These are phyloP conservation scores for Parmelia sp. DNA, from an alignment of 495 filamentous ascomycete genomes.

Conservation along the genomic window DNA sequence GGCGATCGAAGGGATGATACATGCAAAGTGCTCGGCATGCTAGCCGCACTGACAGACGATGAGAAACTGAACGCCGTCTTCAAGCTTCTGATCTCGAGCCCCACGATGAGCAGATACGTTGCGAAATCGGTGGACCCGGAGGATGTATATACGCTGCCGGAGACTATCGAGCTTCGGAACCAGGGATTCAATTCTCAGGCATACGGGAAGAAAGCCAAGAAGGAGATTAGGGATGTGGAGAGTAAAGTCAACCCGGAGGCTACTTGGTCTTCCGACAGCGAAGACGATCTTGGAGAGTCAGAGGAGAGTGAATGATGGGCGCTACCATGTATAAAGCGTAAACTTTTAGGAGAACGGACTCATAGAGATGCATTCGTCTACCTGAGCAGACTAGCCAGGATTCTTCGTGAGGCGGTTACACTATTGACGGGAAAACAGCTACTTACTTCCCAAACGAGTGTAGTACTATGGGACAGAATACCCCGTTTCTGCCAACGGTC, in stretches of 20 bases:
- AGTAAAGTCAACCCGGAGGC: not conserved
- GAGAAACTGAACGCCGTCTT: not conserved
- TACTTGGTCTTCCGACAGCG: not conserved
- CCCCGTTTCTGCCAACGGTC: no score
- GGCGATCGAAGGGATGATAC: constrained; percentile 5
- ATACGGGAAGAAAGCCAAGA: not conserved
- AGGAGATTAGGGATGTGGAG: not conserved
- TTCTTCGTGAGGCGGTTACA: no score
- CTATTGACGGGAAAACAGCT: no score
- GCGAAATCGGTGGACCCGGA: not conserved
- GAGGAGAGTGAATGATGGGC: not conserved
- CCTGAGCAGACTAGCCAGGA: no score
- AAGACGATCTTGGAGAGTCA: not conserved
- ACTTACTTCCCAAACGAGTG: no score
- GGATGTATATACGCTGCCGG: not conserved
- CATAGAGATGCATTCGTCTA: no score
- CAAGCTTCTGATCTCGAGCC: constrained; percentile 8
- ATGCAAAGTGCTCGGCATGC: not conserved
- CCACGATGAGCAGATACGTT: constrained; percentile 2
- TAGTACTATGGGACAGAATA: no score
- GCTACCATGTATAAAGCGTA: not conserved
- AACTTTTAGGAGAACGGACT: not conserved
- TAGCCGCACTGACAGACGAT: not conserved
- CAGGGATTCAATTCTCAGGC: not conserved
- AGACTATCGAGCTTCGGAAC: not conserved